Percentiles rank a stretch among this genome's conserved stretches.
phyloP scores from a whole-genome alignment of 2,329 filamentous ascomycete genomes.

The Anisogramma anomala region DNA sequence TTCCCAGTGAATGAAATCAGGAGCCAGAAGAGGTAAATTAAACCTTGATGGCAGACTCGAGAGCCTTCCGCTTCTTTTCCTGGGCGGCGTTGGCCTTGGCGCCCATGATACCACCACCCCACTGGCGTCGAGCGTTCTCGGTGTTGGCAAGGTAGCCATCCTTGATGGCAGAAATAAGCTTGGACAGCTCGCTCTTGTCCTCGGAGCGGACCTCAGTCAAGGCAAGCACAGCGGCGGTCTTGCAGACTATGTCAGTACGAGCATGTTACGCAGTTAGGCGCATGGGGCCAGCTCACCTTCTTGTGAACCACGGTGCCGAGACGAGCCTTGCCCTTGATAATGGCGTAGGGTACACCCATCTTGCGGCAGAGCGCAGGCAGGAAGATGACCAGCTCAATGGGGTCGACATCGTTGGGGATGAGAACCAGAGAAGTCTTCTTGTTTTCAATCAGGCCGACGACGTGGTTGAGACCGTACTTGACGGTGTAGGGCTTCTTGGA shows the following conservation, averaged over 20 bases:
- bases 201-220: constrained; percentile 93
- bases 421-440: constrained; percentile 99
- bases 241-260: constrained; percentile 13
- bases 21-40: constrained; percentile 36
- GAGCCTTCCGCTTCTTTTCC: constrained; percentile 85
- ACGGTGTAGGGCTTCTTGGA: constrained; percentile 99
- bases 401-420: constrained; percentile 98
- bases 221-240: constrained; percentile 93
- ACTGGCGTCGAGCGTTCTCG: constrained; percentile 82
- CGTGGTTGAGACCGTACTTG: constrained; percentile 99
- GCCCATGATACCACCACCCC: constrained; percentile 99
- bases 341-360: constrained; percentile 99
- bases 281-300: constrained; percentile 52
- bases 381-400: constrained; percentile 99
- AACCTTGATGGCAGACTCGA: constrained; percentile 95
- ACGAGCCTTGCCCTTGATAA: constrained; percentile 99
- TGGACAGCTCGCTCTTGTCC: constrained; percentile 97
- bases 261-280: neutral
- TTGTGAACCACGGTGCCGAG: constrained; percentile 99
- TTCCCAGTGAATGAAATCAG: constrained; percentile 16
- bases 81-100: constrained; percentile 74
- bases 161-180: constrained; percentile 93
- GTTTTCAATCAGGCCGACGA: constrained; percentile 94
- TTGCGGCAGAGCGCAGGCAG: constrained; percentile 98
- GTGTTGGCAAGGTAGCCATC: constrained; percentile 95